Percentiles rank a stretch among this genome's conserved stretches.
phyloP scores from a whole-genome alignment of 2,329 filamentous ascomycete species.

The Septoria linicola region DNA sequence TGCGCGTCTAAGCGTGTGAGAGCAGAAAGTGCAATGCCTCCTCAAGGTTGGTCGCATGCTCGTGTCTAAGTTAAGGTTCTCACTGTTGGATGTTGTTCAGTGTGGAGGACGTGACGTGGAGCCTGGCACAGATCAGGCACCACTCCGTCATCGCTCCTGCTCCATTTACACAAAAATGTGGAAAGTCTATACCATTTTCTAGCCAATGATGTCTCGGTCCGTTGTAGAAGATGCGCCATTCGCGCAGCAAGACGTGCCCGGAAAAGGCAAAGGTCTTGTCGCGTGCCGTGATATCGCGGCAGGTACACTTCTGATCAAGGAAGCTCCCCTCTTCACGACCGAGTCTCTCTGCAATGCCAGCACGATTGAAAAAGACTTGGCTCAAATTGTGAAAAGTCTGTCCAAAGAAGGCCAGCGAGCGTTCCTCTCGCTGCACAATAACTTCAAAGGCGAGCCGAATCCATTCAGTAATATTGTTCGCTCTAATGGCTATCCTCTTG shows the following conservation, averaged over 20 bases:
- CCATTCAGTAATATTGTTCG: constrained; percentile 36
- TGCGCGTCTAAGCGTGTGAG: no score
- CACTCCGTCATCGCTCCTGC: no score
- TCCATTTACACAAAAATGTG: no score
- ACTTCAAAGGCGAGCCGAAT: constrained; percentile 29
- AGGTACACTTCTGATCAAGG: constrained; percentile 44
- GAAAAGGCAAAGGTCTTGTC: constrained; percentile 45
- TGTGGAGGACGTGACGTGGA: no score
- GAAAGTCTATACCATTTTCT: no score
- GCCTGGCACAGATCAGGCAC: no score
- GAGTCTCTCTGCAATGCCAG: constrained; percentile 23
- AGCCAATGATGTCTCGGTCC: constrained; percentile 2
- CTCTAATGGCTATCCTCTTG: constrained; percentile 38
- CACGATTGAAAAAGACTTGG: constrained; percentile 26
- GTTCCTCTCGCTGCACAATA: constrained; percentile 37
- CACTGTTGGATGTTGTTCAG: no score
- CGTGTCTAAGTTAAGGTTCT: no score
- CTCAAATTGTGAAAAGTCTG: constrained; percentile 27
- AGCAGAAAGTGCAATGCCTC: no score
- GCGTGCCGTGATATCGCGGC: constrained; percentile 40
- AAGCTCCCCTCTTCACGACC: constrained; percentile 42
- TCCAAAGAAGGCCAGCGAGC: constrained; percentile 31
- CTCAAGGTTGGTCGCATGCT: no score
- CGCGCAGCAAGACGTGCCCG: constrained; percentile 25
- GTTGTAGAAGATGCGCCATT: constrained; percentile 10